Evolutionary conservation across 78 protist species (phyloP).

Genomic region (Pigoraptor vietnamica): DNA sequence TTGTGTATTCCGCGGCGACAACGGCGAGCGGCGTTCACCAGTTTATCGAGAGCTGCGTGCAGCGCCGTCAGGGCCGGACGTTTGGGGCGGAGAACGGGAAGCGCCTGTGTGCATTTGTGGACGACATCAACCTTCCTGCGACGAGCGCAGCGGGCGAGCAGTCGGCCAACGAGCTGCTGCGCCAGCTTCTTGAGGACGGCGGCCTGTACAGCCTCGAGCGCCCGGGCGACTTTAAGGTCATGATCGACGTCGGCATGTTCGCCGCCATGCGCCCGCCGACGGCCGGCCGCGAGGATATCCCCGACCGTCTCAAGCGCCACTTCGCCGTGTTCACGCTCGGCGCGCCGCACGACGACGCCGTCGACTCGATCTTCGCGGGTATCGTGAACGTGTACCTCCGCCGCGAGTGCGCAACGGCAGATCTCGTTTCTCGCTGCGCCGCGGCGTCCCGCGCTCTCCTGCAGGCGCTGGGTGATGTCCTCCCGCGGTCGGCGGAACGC

Average conservation of each 20-base stretch:
- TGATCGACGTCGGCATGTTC: constrained; percentile 51
- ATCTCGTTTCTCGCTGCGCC: not conserved
- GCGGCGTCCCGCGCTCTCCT: not conserved
- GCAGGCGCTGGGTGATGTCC: not conserved
- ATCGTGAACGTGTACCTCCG: constrained; percentile 15
- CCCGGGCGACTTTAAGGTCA: constrained; percentile 61
- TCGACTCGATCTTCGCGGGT: constrained; percentile 59
- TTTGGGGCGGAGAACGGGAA: constrained; percentile 71
- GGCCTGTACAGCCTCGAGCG: constrained; percentile 69
- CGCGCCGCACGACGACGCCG: constrained; percentile 50
- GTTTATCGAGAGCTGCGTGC: constrained; percentile 54
- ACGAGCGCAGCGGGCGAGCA: constrained; percentile 79
- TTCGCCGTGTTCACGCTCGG: constrained; percentile 67
- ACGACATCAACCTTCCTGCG: constrained; percentile 83
- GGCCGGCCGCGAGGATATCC: constrained; percentile 84
- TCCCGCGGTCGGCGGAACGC: constrained; percentile 41
- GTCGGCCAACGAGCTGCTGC: constrained; percentile 74
- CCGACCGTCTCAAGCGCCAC: constrained; percentile 78
- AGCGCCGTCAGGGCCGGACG: constrained; percentile 64
- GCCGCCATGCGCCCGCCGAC: constrained; percentile 84
- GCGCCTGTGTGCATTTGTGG: constrained; percentile 57
- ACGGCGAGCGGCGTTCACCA: constrained; percentile 54
- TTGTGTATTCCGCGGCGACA: constrained; percentile 67
- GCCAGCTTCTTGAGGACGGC: constrained; percentile 68
- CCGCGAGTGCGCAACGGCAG: not conserved